Conservation (phyloP, 2,329 filamentous ascomycete species). For the Colletotrichum spinosum region DNA sequence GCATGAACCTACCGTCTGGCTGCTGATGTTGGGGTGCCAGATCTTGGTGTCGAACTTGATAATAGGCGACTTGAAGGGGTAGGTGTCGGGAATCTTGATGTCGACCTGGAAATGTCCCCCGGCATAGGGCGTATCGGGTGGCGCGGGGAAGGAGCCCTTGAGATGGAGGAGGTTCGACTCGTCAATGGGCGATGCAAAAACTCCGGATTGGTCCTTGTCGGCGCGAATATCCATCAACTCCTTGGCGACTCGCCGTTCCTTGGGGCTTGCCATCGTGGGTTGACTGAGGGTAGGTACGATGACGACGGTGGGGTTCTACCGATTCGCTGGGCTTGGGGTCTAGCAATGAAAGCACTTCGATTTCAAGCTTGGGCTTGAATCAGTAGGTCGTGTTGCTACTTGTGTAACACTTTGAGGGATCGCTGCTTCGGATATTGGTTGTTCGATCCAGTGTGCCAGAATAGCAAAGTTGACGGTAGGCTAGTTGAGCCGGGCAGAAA, state of each 20-base stretch:
- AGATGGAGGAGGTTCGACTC: conserved; percentile 83
- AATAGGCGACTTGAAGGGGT: conserved; percentile 90
- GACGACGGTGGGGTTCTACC: no score
- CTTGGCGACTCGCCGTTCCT: conserved; percentile 75
- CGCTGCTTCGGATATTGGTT: no score
- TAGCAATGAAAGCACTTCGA: no score
- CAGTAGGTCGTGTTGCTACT: no score
- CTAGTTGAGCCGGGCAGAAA: no score
- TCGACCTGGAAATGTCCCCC: conserved; percentile 86
- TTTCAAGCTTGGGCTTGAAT: no score
- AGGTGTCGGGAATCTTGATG: conserved; percentile 87
- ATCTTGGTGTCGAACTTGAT: conserved; percentile 95
- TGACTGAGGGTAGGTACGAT: no score
- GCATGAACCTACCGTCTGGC: conserved; percentile 79
- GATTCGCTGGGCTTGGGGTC: no score
- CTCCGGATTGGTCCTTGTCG: conserved; percentile 80
- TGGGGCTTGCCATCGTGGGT: conserved; percentile 59
- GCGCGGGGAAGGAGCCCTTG: conserved; percentile 84
- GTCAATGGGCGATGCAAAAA: conserved; percentile 74
- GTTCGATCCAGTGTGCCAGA: no score
- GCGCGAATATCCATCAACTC: conserved; percentile 80
- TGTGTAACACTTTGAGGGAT: no score
- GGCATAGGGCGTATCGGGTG: conserved; percentile 93
- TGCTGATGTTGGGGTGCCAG: conserved; percentile 98
- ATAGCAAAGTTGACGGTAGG: no score